Percentiles rank a stretch among this genome's conserved stretches.
Evolutionary conservation across 352 stramenopile species (phyloP).

Genomic region (Paralagenidium karlingii): DNA sequence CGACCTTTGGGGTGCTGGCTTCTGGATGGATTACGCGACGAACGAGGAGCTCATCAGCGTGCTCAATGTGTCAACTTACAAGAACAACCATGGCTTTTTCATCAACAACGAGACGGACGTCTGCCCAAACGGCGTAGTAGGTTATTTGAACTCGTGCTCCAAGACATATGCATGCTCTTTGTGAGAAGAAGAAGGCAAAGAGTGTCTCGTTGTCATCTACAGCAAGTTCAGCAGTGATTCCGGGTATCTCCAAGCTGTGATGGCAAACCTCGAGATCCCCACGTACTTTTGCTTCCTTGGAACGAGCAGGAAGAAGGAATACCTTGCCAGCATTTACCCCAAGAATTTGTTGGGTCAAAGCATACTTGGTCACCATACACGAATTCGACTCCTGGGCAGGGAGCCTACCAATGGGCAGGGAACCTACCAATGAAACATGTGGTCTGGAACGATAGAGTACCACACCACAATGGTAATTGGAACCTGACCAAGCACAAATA

Average conservation of each 20-base stretch:
- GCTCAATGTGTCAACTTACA: constrained; percentile 8
- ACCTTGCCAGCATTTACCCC: too few species aligned
- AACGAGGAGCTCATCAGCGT: constrained; percentile 20
- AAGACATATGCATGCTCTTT: constrained; percentile 24
- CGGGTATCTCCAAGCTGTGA: constrained; percentile 22
- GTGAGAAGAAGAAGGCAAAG: constrained; percentile 15
- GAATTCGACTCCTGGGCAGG: too few species aligned
- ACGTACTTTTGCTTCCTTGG: constrained; percentile 57
- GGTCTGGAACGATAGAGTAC: too few species aligned
- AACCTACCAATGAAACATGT: too few species aligned
- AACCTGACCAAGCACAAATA: too few species aligned
- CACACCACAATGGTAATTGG: too few species aligned
- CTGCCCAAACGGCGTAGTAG: constrained; percentile 16
- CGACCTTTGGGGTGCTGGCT: constrained; percentile 23
- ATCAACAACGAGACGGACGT: constrained; percentile 4
- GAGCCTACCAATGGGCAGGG: too few species aligned
- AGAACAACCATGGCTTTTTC: constrained; percentile 14
- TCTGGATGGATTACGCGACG: constrained; percentile 34
- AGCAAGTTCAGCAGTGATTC: constrained; percentile 27
- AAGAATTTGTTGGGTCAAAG: too few species aligned
- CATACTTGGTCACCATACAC: too few species aligned
- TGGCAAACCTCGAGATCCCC: constrained; percentile 33
- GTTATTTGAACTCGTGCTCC: constrained; percentile 29
- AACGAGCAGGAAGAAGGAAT: constrained; percentile 17
- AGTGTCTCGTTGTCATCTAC: constrained; percentile 31